These are phyloP conservation scores for Tulasnella sp. DNA, from an alignment of 768 basidiomycete genomes.

Conservation along the genomic window DNA sequence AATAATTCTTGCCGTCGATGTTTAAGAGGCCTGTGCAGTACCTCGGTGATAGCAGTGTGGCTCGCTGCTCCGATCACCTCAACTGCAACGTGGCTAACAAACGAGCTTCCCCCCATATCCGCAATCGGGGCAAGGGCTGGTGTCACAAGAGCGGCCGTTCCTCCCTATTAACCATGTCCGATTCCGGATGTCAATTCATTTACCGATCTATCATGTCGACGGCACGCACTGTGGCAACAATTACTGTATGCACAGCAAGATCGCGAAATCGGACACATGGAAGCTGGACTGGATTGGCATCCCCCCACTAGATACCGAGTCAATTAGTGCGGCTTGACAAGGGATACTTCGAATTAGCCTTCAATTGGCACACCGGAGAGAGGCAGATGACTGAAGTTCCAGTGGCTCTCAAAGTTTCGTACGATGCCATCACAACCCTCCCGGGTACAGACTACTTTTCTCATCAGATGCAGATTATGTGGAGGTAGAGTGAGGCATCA, in stretches of 20 bases:
- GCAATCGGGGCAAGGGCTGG: constrained; percentile 46
- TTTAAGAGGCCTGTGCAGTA: too few species aligned
- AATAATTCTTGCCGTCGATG: too few species aligned
- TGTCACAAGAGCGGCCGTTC: constrained; percentile 35
- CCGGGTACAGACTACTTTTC: constrained; percentile 44
- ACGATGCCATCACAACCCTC: constrained; percentile 51
- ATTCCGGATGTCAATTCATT: background rate
- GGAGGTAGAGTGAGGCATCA: constrained; percentile 11
- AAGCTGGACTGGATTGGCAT: constrained; percentile 49
- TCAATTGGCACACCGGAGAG: constrained; percentile 36
- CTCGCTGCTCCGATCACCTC: constrained; percentile 45
- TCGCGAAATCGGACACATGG: constrained; percentile 56
- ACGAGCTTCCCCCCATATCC: constrained; percentile 36
- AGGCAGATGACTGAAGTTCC: constrained; percentile 50
- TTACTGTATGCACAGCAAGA: constrained; percentile 48
- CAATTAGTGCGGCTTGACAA: background rate
- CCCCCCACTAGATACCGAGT: constrained; percentile 39
- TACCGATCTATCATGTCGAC: constrained; percentile 10
- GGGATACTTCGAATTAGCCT: constrained; percentile 21
- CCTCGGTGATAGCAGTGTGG: constrained; percentile 39
- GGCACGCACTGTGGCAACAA: constrained; percentile 46
- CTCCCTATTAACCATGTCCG: constrained; percentile 24
- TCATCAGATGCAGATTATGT: background rate
- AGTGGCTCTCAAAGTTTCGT: constrained; percentile 48
- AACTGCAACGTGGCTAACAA: constrained; percentile 49